A percentile compares a stretch with the other conserved stretches of the same genome.
Conservation (phyloP, 2,329 filamentous ascomycete genomes). For the Aspergillus glaucus region DNA sequence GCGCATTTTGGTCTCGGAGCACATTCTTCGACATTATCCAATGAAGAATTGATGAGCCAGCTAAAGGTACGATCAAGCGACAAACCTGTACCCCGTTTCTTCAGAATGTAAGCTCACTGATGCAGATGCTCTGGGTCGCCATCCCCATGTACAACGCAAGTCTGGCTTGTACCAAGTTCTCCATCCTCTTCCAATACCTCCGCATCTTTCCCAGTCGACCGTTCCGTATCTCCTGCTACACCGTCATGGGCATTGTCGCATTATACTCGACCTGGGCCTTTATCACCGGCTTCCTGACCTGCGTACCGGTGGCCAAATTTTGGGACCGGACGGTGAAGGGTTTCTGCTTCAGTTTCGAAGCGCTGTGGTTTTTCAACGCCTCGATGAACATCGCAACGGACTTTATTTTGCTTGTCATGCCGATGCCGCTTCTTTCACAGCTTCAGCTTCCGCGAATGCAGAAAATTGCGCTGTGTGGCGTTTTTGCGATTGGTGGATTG, state of each 20-base stretch:
- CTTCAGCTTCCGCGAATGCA: constrained; percentile 38
- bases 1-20: constrained; percentile 21
- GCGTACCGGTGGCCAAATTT: constrained; percentile 35
- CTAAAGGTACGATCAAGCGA: constrained; percentile 15
- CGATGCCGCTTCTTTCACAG: constrained; percentile 36
- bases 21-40: constrained; percentile 14
- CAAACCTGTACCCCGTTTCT: neutral
- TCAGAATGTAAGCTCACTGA: neutral
- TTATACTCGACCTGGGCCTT: constrained; percentile 27
- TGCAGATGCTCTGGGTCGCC: constrained; percentile 24
- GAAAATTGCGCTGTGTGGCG: constrained; percentile 33
- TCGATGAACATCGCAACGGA: constrained; percentile 39
- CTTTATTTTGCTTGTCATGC: constrained; percentile 35
- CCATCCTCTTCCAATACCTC: constrained; percentile 43
- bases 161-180: constrained; percentile 36
- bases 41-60: constrained; percentile 14
- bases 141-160: constrained; percentile 30
- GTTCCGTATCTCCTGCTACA: constrained; percentile 28
- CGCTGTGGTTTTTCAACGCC: constrained; percentile 39
- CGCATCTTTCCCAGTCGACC: constrained; percentile 35
- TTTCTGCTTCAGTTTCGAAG: constrained; percentile 33
- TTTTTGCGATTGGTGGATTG: constrained; percentile 40
- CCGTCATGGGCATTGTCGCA: constrained; percentile 26
- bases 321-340: constrained; percentile 33
- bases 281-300: constrained; percentile 38